Base-by-base conservation (phyloP, 257 asterid genomes). In the Plantago major region DNA sequence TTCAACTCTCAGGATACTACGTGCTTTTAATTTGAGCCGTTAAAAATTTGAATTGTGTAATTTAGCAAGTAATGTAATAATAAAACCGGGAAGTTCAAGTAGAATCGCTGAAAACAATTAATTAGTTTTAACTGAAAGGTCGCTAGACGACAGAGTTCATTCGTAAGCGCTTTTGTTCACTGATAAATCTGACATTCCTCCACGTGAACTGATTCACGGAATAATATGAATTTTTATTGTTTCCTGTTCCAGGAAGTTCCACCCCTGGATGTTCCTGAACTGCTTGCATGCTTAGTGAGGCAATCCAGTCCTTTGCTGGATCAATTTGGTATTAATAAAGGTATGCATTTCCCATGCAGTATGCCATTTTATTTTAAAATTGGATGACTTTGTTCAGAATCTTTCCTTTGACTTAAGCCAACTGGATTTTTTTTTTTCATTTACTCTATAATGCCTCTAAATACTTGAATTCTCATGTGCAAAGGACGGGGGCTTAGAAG, bases 301-400 rank as follows among this genome's bases (percentile, higher is more conserved):
- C 97, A 87, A 73, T 89, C 99, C 73, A 85, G 92, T 72, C 96
- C 96, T 46, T 75, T 89, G 63, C 82, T 93, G 72, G 99, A 89
- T 76, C 97, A 93, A 62, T 77, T 93, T 51, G 99, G 99, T 70
- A 84, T 93, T 66, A 76, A 74, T 70, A 82, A 66, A 86, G 95
- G 99, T 90, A 77, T 66, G 65, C 49, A 63, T 49, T 50, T 67
- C 58, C 11, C n/a, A n/a, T 47, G n/a, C 62, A 42, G 15, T 44
- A 22, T 26, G 42, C 67, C 72, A 19, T 67, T 46, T 65, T 70
- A 56, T 63, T 11, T 52, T 18, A 22, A 52, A 9, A 19, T n/a
- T 9, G 5, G 14, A 18, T 12, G 14, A 22, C 2, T 52, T 15
- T 17, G 15, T 9, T 22, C 58, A 19, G 58, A n/a, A n/a, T n/a